Base-by-base conservation (phyloP, 2,329 filamentous ascomycete genomes). In the Verticillium klebahnii region DNA sequence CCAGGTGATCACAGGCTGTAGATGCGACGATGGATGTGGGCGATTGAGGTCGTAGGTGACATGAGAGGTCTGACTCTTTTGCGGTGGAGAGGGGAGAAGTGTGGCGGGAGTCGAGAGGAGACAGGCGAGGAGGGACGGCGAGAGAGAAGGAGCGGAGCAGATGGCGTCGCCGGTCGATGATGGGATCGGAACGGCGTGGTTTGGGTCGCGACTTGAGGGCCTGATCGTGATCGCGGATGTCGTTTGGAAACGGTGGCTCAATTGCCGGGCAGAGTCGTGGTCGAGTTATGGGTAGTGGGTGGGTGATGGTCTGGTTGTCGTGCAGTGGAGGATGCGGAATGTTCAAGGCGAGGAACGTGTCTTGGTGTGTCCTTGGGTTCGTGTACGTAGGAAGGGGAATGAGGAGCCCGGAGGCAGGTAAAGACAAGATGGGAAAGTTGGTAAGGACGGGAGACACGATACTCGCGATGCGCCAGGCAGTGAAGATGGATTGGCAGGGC, bases 401-500 rank as follows among this genome's bases (percentile, higher is more conserved):
- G 45, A 61, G 40, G 61, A 57, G 52, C 58, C 19, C 19, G 9
- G 59, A 55, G 59, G 19, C 56, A 61, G 55, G 36, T 39, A 23
- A 29, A 32, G 34, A 25, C 54, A 45, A 57, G 32, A 58, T 45
- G 52, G 58, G 61, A 55, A 39, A 45, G 55, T 61, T 56, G 64
- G 58, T 50, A 56, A 60, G 63, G 60, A 62, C 54, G 62, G 58
- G 58, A 62, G 61, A 54, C 56, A 54, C 36, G 56, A 50, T 61
- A 50, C 32, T 52, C 23, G 45, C 45, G 45, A 52, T 52, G 45
- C 45, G 45, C 45, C 45, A 52, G 45, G 45, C 45, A 52, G 19
- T 52, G 45, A 52, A 23, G 45, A 23, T 52, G 45, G 19, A 52
- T 52, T 52, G 45, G 45, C 45, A 52, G 45, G 45, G 45, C 45